Evolutionary conservation across 345 rosid genomes (phyloP), one percentile per base, ranked within the genome.

Genomic region (Melaleuca quinquenervia): DNA sequence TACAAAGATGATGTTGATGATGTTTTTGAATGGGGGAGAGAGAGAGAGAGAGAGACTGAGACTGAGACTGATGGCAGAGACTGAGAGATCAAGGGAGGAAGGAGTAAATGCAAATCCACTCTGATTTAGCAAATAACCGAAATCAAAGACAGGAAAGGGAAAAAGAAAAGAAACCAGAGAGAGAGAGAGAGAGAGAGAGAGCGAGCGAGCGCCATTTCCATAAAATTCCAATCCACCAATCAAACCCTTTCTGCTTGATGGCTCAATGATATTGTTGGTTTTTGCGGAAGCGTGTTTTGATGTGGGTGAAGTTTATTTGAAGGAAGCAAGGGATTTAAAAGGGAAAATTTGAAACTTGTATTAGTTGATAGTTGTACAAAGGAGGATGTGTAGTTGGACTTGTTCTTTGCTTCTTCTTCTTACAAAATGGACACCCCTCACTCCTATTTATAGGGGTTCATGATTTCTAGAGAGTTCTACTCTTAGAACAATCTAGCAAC

Each of bases 31-130:
- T 45, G 83, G 29, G 20, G 7, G 82, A 29, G 82, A 44, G 48
- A 36, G 48, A 20, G 51, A 76, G 50, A 32, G 44, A 29, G 3
- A 3, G 76, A 64, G 76, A 83, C 29, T 83, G 84, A 26, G 27
- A 11, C 36, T 24, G 32, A 82, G 83, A 50, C 83, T 13, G 29
- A 49, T 50, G 41, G 27, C 74, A n/a, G 44, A 62, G 55, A 18
- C 22, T 11, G 50, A 83, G 20, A 29, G 80, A 84, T 27, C 36
- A 48, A 60, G 54, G 51, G 32, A 84, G 82, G 51, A 64, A 84
- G 52, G 55, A 54, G 85, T 64, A 87, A 84, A 87, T 76, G 86
- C 48, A 83, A 74, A 82, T 83, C 48, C 62, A 83, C 85, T 52
- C 51, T 85, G 80, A 82, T 85, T 51, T 84, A 29, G 50, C 29